Base-by-base conservation (phyloP, 1,284 basidiomycete species). In the Vanrija humicola region DNA sequence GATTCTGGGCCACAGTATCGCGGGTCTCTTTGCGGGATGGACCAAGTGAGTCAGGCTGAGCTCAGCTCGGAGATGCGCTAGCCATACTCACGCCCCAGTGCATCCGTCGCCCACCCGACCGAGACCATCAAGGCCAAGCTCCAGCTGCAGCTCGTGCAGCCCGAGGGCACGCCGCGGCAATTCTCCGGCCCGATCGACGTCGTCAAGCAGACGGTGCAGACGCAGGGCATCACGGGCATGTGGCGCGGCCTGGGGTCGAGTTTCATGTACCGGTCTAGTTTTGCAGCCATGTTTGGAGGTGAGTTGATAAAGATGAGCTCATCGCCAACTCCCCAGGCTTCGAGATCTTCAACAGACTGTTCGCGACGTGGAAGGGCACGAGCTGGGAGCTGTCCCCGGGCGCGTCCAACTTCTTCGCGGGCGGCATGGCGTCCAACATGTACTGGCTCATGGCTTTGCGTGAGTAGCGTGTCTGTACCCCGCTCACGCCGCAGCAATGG, bases 61-160 rank as follows among this genome's bases (percentile, higher is more conserved):
- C 21, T 23, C 21, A 23, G 21, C 21, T 23, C 21, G 21, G 2
- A 23, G 21, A 23, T 23, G 21, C 21, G 21, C 21, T 23, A 23
- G 21, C 21, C 21, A 23, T 23, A 49, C 59, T 63, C 39, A 59
- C 29, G 9, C 54, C 43, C 16, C 57, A 75, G 74, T 40, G 70
- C 74, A 0, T 42, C 62, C 9, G 61, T 75, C n/a, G 76, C 76
- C n/a, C 75, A 78, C 59, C 73, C 75, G 0, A 74, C 73, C 4
- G 76, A 78, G 52, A 65, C 70, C 21, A 75, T 78, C 61, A 78
- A 78, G 55, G 70, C 72, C 53, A 74, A 73, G 62, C 69, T 78
- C 5, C 76, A 78, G 58, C 52, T 76, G 8, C 76, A 72, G 50
- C 64, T 70, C 19, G 63, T 66, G 5, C 71, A 68, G 52, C 65